Conservation (phyloP, 345 rosid genomes). For the Populus pruinosa region DNA sequence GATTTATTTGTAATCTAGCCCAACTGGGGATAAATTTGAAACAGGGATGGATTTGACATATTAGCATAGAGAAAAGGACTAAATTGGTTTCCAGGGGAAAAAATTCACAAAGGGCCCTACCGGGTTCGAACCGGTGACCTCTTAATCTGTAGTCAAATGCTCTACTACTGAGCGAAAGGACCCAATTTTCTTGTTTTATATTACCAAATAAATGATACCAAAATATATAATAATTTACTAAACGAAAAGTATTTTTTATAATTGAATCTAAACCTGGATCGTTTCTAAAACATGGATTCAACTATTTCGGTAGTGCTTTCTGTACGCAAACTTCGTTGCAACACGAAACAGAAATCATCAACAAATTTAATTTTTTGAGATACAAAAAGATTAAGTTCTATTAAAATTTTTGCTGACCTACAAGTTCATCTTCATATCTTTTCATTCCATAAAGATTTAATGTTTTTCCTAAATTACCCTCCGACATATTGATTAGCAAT, state of each 20-base stretch:
- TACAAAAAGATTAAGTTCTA: no score
- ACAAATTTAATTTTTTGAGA: no score
- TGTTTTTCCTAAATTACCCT: neutral
- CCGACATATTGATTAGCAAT: neutral
- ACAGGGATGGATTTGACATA: neutral
- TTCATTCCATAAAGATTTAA: neutral
- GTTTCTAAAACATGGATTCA: neutral
- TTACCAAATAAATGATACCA: no score
- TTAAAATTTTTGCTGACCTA: neutral
- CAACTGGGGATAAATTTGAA: neutral
- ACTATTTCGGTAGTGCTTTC: no score
- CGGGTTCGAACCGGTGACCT: slow-evolving; percentile 33
- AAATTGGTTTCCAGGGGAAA: neutral
- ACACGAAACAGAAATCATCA: no score
- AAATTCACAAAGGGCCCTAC: slow-evolving; percentile 10
- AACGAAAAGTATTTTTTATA: no score
- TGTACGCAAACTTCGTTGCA: no score
- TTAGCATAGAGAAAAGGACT: neutral
- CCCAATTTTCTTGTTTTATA: neutral
- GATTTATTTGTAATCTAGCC: no score
- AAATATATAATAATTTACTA: no score
- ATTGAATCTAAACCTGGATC: neutral
- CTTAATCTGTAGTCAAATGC: slow-evolving; percentile 35
- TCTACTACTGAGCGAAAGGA: slow-evolving; percentile 21
- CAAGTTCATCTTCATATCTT: neutral